Evolutionary conservation across 805 yeast genomes (phyloP).

Genomic region (Metschnikowia santaceciliae): DNA sequence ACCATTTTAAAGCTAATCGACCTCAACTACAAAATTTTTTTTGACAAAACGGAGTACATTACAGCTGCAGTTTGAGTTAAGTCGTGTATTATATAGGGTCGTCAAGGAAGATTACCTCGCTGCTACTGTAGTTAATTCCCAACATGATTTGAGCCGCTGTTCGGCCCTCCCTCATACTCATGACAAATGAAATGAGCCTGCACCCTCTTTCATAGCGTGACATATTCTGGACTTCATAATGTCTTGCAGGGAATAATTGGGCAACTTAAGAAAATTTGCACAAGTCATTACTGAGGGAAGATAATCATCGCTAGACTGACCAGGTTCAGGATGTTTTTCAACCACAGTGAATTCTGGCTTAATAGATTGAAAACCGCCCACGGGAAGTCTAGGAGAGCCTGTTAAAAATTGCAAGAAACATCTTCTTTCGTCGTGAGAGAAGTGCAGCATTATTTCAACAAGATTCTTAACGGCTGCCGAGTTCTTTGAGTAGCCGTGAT

Average conservation of each 20-base stretch:
- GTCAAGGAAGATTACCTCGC: background rate
- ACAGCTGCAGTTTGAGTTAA: background rate
- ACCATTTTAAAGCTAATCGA: background rate
- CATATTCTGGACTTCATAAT: constrained; percentile 55
- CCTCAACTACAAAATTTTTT: too few species aligned
- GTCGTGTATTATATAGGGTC: background rate
- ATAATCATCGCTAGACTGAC: constrained; percentile 65
- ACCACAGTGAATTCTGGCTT: constrained; percentile 87
- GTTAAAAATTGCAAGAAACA: constrained; percentile 82
- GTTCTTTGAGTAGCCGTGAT: constrained; percentile 81
- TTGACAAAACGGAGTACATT: too few species aligned
- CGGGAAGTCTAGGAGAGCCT: constrained; percentile 88
- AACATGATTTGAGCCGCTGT: background rate
- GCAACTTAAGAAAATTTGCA: constrained; percentile 88
- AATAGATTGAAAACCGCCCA: constrained; percentile 86
- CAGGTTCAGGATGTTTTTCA: constrained; percentile 72
- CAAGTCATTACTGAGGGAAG: constrained; percentile 98
- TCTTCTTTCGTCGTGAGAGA: constrained; percentile 55
- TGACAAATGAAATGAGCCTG: constrained; percentile 80
- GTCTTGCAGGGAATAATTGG: constrained; percentile 65
- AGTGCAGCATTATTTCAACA: constrained; percentile 56
- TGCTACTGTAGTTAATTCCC: background rate
- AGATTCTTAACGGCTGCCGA: constrained; percentile 60
- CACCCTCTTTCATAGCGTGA: constrained; percentile 83
- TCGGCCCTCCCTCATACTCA: constrained; percentile 18